These are phyloP conservation scores for Collariella sp. DNA, from an alignment of 495 filamentous ascomycete species.

Conservation along the genomic window DNA sequence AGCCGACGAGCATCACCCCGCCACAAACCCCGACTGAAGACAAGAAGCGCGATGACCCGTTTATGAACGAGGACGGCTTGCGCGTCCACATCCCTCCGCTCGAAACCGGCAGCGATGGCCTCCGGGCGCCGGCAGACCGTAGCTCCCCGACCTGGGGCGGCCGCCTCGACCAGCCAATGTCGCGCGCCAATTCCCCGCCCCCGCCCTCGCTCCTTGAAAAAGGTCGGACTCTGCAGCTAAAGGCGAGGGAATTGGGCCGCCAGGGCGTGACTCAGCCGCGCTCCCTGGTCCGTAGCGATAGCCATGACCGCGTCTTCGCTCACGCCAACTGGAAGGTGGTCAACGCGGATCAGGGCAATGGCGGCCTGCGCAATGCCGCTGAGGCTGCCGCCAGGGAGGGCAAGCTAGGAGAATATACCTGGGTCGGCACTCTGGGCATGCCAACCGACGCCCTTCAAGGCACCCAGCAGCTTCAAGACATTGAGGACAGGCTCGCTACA, in stretches of 20 bases:
- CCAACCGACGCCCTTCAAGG: slow-evolving; percentile 72
- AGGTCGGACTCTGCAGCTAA: slow-evolving; percentile 41
- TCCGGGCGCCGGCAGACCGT: slow-evolving; percentile 49
- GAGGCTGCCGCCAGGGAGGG: slow-evolving; percentile 61
- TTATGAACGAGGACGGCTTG: slow-evolving; percentile 47
- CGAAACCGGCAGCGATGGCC: slow-evolving; percentile 26
- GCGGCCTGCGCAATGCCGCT: slow-evolving; percentile 78
- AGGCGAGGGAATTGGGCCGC: slow-evolving; percentile 41
- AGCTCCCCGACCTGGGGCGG: slow-evolving; percentile 64
- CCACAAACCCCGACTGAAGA: slow-evolving; percentile 56
- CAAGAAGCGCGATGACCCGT: slow-evolving; percentile 46
- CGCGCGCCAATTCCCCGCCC: slow-evolving; percentile 56
- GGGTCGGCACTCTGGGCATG: slow-evolving; percentile 87
- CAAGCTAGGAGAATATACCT: slow-evolving; percentile 59
- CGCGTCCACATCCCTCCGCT: slow-evolving; percentile 32
- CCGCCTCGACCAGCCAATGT: slow-evolving; percentile 63
- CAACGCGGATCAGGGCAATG: slow-evolving; percentile 80
- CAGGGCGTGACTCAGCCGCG: slow-evolving; percentile 41
- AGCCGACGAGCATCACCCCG: slow-evolving; percentile 35
- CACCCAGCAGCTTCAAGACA: slow-evolving; percentile 61
- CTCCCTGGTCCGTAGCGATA: slow-evolving; percentile 38
- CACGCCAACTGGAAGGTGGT: slow-evolving; percentile 71
- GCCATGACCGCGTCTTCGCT: slow-evolving; percentile 57
- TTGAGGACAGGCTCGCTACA: slow-evolving; percentile 65
- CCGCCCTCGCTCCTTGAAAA: slow-evolving; percentile 64